A percentile compares a stretch with the other conserved stretches of the same genome.
Conservation (phyloP, 106 monocot species). For the Iris macrosiphon region DNA sequence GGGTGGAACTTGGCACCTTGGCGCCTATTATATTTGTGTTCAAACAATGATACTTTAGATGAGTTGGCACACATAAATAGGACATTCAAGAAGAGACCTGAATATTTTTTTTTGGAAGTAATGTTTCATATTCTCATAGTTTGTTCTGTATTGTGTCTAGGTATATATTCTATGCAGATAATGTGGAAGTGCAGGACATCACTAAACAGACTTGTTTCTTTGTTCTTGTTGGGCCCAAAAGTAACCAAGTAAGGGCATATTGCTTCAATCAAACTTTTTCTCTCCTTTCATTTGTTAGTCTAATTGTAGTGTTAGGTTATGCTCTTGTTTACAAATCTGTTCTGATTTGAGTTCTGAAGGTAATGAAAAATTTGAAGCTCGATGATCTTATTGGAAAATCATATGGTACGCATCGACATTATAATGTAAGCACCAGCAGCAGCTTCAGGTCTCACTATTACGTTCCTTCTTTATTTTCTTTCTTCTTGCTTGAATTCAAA, state of each 20-base stretch:
- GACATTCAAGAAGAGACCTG: too few relatives aligned
- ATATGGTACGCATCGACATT: conserved; percentile 33
- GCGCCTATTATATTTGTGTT: too few relatives aligned
- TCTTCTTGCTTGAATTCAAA: neutral
- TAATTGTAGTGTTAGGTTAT: neutral
- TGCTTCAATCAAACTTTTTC: neutral
- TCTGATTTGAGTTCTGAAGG: conserved; percentile 8
- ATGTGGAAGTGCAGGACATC: conserved; percentile 36
- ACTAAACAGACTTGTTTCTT: conserved; percentile 27
- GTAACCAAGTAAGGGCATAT: conserved; percentile 23
- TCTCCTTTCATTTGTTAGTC: neutral
- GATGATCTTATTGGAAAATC: conserved; percentile 25
- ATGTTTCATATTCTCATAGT: conserved; percentile 2
- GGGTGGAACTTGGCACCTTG: too few relatives aligned
- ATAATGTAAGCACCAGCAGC: conserved; percentile 14
- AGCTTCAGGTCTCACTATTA: neutral
- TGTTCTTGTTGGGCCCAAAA: conserved; percentile 28
- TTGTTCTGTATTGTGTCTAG: conserved; percentile 5
- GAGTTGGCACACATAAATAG: too few relatives aligned
- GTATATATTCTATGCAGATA: conserved; percentile 39
- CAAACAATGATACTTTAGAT: neutral
- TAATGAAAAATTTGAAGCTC: conserved; percentile 29
- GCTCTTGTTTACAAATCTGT: neutral
- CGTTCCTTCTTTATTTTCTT: neutral
- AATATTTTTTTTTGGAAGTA: too few relatives aligned